Evolutionary conservation across 495 filamentous ascomycete species (phyloP).

Genomic region (Choiromyces venosus): DNA sequence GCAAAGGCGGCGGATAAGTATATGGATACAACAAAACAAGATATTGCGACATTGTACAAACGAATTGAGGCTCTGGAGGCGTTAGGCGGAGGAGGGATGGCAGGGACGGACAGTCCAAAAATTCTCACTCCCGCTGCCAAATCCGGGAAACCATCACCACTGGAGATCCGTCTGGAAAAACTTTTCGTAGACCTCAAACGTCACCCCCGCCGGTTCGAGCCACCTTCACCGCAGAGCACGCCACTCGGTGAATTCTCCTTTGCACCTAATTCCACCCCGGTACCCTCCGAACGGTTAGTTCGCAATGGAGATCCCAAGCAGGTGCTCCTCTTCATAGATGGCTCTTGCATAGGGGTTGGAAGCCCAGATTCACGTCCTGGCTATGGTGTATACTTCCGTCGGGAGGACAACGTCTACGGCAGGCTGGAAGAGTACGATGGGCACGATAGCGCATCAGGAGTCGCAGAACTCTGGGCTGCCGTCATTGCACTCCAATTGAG

Average conservation of each 20-base stretch:
- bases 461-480: neutral
- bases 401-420: slow-evolving; percentile 5
- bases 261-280: neutral
- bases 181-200: neutral
- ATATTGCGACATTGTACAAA: neutral
- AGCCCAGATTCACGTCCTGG: neutral
- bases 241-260: slow-evolving; percentile 3
- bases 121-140: neutral
- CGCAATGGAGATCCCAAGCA: slow-evolving; percentile 7
- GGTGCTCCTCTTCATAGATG: slow-evolving; percentile 12
- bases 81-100: neutral
- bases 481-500: slow-evolving; percentile 2
- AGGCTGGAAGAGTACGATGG: neutral
- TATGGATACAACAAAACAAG: neutral
- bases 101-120: neutral
- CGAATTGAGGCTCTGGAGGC: neutral
- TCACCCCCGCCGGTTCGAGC: slow-evolving; percentile 10
- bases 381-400: slow-evolving; percentile 9
- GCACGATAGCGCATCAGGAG: neutral
- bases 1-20: neutral
- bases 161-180: neutral
- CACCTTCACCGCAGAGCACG: neutral
- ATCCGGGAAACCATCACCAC: neutral
- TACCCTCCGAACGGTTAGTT: slow-evolving; percentile 1
- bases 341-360: neutral